These are phyloP conservation scores for Gypsophila paniculata DNA, from an alignment of 179 eudicot species.

Conservation along the genomic window DNA sequence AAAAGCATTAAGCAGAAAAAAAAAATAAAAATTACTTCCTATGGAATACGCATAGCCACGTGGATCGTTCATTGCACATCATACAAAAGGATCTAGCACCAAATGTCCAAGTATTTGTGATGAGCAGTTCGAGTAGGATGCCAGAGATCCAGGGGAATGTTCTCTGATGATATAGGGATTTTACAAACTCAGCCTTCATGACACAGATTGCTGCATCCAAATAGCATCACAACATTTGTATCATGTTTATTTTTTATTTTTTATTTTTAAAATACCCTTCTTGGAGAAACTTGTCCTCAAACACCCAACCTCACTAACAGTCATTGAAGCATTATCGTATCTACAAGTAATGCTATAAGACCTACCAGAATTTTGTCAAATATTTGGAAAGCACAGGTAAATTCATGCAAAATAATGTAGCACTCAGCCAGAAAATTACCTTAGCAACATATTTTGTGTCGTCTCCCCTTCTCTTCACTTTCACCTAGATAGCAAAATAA, in stretches of 20 bases:
- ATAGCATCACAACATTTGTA: background rate
- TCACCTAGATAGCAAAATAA: constrained; percentile 54
- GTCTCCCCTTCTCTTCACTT: constrained; percentile 96
- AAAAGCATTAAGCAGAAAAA: too few relatives aligned
- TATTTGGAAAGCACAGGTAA: background rate
- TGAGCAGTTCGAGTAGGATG: too few relatives aligned
- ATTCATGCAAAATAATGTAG: background rate
- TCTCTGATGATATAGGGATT: too few relatives aligned
- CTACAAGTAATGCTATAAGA: background rate
- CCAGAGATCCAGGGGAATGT: too few relatives aligned
- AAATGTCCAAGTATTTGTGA: too few relatives aligned
- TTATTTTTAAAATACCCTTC: background rate
- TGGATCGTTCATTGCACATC: too few relatives aligned
- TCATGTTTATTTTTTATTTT: background rate
- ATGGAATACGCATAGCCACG: too few relatives aligned
- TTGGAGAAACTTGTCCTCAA: background rate
- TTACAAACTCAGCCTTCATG: background rate
- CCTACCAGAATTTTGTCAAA: background rate
- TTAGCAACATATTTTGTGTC: constrained; percentile 93
- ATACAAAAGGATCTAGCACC: too few relatives aligned
- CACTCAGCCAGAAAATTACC: constrained; percentile 41
- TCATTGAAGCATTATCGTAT: background rate
- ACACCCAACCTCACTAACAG: background rate
- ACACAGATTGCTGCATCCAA: constrained; percentile 8
- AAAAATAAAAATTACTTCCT: too few relatives aligned